Base-by-base conservation (phyloP, 2,329 filamentous ascomycete genomes). In the Sporothrix inflata region DNA sequence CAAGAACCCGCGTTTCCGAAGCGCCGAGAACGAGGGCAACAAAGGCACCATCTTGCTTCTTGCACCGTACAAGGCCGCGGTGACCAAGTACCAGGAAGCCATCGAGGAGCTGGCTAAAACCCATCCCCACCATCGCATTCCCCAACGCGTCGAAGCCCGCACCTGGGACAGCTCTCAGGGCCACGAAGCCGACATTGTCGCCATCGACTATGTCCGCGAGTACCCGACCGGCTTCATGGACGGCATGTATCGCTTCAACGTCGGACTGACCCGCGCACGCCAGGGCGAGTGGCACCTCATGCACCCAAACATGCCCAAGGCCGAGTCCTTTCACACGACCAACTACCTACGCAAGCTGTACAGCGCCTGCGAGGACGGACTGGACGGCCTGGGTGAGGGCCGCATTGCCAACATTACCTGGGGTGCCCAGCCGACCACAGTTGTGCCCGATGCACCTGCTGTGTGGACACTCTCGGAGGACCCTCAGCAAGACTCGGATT, bases 111-210 rank as follows among this genome's bases (percentile, higher is more conserved):
- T 79, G 0, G 77, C 80, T 0, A 77, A 76, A 11, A 60, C 73
- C 1, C 78, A 80, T 76, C 79, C 79, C 0, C 14, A 66, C 11
- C 47, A 61, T 1, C 47, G 67, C 11, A 72, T 76, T 8, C 27
- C 3, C 1, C 60, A 71, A 27, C 77, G 83, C 1, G 80, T 85
- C 0, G 78, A 82, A 30, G 80, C 84, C 0, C 74, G 84, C 21
- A 86, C 84, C 0, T 80, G 85, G 0, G 84, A 85, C 67, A 83
- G 80, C 4, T 81, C 83, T 0, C 84, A 85, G 51, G 84, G 84
- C 0, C 83, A 84, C 16, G 83, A 86, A 72, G 84, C 84, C 0
- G 84, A 86, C 53, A 78, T 85, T 5, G 83, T 86, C 0, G 82
- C 85, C 45, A 78, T 86, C 0, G 84, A 86, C 76, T 79, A 85